Percentiles rank a stretch among this genome's conserved stretches.
Conservation (phyloP, 305 asterid genomes). For the Fraxinus ornus region DNA sequence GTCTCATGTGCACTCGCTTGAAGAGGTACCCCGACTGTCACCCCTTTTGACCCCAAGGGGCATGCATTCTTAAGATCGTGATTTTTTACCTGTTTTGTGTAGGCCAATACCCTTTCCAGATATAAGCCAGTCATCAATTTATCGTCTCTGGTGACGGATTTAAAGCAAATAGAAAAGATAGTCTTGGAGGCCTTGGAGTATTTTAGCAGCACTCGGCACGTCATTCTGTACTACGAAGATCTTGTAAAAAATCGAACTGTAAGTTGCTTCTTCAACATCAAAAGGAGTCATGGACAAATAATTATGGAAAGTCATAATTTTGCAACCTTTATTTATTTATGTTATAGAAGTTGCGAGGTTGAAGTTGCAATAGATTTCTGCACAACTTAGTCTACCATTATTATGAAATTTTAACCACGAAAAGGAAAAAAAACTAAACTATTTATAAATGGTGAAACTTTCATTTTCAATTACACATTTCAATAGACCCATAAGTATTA, state of each 20-base stretch:
- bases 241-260: constrained; percentile 59
- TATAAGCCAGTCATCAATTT: constrained; percentile 63
- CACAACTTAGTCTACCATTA: neutral
- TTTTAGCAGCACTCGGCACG: constrained; percentile 58
- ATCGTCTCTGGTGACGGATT: constrained; percentile 47
- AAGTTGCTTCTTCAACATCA: constrained; percentile 30
- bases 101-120: constrained; percentile 71
- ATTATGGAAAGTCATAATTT: neutral
- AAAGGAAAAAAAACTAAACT: neutral
- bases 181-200: constrained; percentile 48
- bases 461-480: neutral
- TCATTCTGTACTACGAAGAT: constrained; percentile 72
- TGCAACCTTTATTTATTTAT: neutral
- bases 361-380: neutral
- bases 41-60: neutral
- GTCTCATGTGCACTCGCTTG: constrained; percentile 86
- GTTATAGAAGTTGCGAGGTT: neutral
- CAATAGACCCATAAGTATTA: neutral
- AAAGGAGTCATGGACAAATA: neutral
- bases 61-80: neutral
- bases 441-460: neutral
- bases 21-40: constrained; percentile 48
- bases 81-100: constrained; percentile 19
- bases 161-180: constrained; percentile 55
- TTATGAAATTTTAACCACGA: neutral